A percentile compares a stretch with the other conserved stretches of the same genome.
Conservation (phyloP, 108 stramenopile genomes). For the Licmophora abbreviata region DNA sequence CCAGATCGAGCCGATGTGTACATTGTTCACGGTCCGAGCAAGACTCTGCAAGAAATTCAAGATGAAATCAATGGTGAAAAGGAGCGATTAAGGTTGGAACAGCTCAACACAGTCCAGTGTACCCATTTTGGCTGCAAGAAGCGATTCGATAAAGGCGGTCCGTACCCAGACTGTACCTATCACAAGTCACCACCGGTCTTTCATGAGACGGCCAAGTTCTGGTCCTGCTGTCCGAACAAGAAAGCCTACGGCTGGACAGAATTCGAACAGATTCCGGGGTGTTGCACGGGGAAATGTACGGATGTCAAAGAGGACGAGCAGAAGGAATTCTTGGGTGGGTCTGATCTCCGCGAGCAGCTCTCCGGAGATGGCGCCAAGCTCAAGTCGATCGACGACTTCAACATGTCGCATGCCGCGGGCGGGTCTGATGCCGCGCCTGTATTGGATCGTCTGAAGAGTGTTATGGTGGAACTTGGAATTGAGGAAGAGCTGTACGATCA, state of each 20-base stretch:
- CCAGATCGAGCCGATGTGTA: slow-evolving; percentile 73
- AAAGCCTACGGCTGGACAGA: slow-evolving; percentile 85
- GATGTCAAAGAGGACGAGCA: slow-evolving; percentile 45
- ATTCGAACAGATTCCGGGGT: slow-evolving; percentile 77
- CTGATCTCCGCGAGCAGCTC: slow-evolving; percentile 60
- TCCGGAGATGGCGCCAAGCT: slow-evolving; percentile 31
- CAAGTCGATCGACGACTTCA: slow-evolving; percentile 83
- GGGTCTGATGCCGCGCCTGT: slow-evolving; percentile 73
- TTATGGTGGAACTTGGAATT: slow-evolving; percentile 65
- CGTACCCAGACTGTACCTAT: slow-evolving; percentile 74
- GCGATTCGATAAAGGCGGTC: slow-evolving; percentile 66
- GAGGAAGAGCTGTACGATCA: slow-evolving; percentile 78
- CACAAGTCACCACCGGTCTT: slow-evolving; percentile 92
- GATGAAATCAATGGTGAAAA: slow-evolving; percentile 25
- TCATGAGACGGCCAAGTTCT: slow-evolving; percentile 97
- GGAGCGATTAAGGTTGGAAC: slow-evolving; percentile 29
- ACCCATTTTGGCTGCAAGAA: slow-evolving; percentile 87
- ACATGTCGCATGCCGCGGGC: slow-evolving; percentile 61
- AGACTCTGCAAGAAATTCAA: slow-evolving; percentile 39
- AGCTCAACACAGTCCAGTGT: slow-evolving; percentile 49
- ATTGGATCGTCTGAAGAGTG: slow-evolving; percentile 49
- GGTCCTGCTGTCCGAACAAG: slow-evolving; percentile 90
- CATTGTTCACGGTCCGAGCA: slow-evolving; percentile 54
- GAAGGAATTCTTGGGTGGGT: slow-evolving; percentile 78
- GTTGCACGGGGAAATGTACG: slow-evolving; percentile 63